Conservation (phyloP, 495 filamentous ascomycete species). For the Trichoderma gamsii region DNA sequence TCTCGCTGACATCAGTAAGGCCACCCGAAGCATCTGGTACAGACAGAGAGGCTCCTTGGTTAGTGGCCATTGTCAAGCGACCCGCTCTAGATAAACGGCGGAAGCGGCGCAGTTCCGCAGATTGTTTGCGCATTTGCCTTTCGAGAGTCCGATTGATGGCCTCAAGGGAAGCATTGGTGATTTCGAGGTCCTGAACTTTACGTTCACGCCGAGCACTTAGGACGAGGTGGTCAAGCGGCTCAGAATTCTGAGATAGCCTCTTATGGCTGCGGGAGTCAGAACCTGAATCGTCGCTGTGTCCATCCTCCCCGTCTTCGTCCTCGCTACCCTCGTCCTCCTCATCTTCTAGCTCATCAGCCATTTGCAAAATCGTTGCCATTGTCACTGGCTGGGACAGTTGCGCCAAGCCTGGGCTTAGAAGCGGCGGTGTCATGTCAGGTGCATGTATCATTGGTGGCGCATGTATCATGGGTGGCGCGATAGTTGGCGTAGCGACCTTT, state of each 20-base stretch:
- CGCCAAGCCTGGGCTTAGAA: constrained; percentile 11
- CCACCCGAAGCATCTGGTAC: constrained; percentile 4
- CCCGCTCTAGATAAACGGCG: constrained; percentile 74
- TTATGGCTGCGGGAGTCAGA: constrained; percentile 34
- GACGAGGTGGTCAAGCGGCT: constrained; percentile 60
- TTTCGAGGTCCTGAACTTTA: constrained; percentile 96
- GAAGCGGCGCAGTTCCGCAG: constrained; percentile 76
- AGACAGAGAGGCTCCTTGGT: neutral
- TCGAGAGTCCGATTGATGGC: constrained; percentile 97
- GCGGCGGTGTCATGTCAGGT: constrained; percentile 4
- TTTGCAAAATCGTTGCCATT: constrained; percentile 40
- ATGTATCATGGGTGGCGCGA: neutral
- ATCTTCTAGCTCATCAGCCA: constrained; percentile 42
- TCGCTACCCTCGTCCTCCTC: constrained; percentile 34
- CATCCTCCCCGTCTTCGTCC: constrained; percentile 26
- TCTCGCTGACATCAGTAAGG: constrained; percentile 50
- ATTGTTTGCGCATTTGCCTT: constrained; percentile 84
- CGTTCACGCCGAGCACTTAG: constrained; percentile 83
- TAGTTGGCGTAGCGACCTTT: constrained; percentile 1
- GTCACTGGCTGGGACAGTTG: constrained; percentile 16
- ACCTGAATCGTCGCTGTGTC: constrained; percentile 22
- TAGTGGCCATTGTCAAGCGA: constrained; percentile 47
- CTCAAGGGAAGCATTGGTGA: constrained; percentile 89
- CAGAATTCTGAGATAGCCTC: constrained; percentile 40
- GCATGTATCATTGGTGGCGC: neutral